phyloP scores from a whole-genome alignment of 179 eudicot genomes.

The Gypsophila paniculata region DNA sequence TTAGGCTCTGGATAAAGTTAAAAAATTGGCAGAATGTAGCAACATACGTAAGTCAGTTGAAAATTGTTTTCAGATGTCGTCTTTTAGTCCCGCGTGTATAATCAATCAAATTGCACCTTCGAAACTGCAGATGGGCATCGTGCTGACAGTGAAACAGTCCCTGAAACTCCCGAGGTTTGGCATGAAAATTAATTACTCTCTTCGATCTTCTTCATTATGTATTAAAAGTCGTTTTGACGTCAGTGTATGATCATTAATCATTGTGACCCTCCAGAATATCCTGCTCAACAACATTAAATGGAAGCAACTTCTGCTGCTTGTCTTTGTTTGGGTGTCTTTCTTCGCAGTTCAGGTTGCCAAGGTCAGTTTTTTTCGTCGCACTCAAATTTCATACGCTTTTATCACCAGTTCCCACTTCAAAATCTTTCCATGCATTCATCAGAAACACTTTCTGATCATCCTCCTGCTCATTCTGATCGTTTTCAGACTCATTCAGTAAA shows the following conservation, averaged over 20 bases:
- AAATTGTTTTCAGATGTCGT: background rate
- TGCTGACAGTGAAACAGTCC: slow-evolving; percentile 1
- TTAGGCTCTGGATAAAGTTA: background rate
- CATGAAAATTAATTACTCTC: background rate
- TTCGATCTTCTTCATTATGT: background rate
- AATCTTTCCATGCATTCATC: background rate
- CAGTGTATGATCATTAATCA: background rate
- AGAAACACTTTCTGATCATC: background rate
- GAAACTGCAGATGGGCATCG: slow-evolving; percentile 14
- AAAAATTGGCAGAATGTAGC: background rate
- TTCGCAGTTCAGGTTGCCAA: slow-evolving; percentile 23
- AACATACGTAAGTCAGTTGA: background rate
- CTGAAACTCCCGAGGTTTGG: background rate
- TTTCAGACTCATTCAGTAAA: slow-evolving; percentile 18
- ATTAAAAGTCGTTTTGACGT: background rate
- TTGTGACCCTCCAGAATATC: slow-evolving; percentile 9
- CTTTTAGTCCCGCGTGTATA: background rate
- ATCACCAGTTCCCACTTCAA: background rate
- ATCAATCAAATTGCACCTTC: background rate
- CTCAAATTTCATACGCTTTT: background rate
- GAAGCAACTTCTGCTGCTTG: slow-evolving; percentile 21
- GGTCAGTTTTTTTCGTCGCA: slow-evolving; percentile 12
- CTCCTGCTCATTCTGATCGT: background rate
- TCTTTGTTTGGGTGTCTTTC: slow-evolving; percentile 26
- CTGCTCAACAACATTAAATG: slow-evolving; percentile 21